A percentile compares a stretch with the other conserved stretches of the same genome.
Evolutionary conservation across 352 stramenopile species (phyloP).

Genomic region (Peronosclerospora sorghi): DNA sequence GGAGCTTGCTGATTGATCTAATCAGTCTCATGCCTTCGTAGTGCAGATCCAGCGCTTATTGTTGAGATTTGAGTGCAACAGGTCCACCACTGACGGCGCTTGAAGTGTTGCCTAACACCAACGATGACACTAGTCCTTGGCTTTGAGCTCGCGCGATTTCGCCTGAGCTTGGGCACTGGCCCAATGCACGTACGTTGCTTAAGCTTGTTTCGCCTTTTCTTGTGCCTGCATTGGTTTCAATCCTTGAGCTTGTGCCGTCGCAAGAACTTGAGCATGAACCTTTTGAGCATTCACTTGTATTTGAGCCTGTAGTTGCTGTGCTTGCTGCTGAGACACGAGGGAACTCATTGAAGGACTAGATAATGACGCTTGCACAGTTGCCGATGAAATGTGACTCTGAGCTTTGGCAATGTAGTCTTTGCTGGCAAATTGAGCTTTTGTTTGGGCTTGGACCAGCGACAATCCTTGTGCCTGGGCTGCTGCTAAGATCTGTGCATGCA

Average conservation of each 20-base stretch:
- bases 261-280: constrained; percentile 80
- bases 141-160: constrained; percentile 67
- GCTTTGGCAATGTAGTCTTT: constrained; percentile 87
- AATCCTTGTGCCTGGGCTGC: constrained; percentile 77
- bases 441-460: constrained; percentile 76
- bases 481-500: constrained; percentile 76
- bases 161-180: constrained; percentile 81
- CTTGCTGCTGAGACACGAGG: constrained; percentile 67
- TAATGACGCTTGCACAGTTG: constrained; percentile 39
- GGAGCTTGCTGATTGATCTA: constrained; percentile 81
- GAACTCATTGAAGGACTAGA: constrained; percentile 38
- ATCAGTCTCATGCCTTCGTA: constrained; percentile 90
- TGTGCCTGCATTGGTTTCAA: constrained; percentile 80
- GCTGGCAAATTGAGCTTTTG: constrained; percentile 78
- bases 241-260: constrained; percentile 72
- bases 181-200: constrained; percentile 78
- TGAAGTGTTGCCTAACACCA: constrained; percentile 13
- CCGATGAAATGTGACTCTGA: constrained; percentile 68
- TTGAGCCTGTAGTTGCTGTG: constrained; percentile 76
- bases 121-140: constrained; percentile 33
- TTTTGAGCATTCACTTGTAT: constrained; percentile 87
- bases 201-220: constrained; percentile 84
- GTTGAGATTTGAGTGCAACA: constrained; percentile 68
- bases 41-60: constrained; percentile 89
- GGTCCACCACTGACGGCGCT: constrained; percentile 15